These are phyloP conservation scores for Dacryopinax spathularia DNA, from an alignment of 768 basidiomycete species.

Conservation along the genomic window DNA sequence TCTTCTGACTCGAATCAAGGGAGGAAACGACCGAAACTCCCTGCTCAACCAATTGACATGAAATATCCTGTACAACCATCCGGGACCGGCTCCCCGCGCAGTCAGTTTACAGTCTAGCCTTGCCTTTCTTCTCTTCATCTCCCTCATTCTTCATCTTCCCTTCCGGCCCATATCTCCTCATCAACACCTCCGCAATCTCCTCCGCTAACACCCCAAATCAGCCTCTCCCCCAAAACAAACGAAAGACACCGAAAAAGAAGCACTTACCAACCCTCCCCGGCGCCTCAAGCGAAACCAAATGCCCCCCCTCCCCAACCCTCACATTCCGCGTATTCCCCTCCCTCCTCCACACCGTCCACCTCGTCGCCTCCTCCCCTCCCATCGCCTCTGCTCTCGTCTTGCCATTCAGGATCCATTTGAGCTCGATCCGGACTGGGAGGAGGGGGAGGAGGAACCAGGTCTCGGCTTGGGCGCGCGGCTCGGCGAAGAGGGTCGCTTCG, in stretches of 20 bases:
- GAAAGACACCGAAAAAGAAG: neutral
- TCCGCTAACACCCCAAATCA: neutral
- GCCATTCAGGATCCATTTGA: constrained; percentile 46
- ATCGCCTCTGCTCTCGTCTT: constrained; percentile 23
- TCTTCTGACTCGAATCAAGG: too few relatives aligned
- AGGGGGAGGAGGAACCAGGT: constrained; percentile 26
- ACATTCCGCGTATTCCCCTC: constrained; percentile 25
- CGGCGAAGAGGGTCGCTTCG: constrained; percentile 50
- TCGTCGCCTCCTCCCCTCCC: constrained; percentile 10
- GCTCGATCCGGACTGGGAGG: constrained; percentile 37
- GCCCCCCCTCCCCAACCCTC: constrained; percentile 20
- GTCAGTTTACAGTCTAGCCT: neutral
- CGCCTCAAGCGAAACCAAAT: constrained; percentile 16
- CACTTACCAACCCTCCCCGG: neutral
- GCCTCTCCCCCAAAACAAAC: neutral
- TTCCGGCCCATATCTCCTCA: neutral
- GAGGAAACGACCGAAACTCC: too few relatives aligned
- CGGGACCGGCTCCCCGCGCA: too few relatives aligned
- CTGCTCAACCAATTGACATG: too few relatives aligned
- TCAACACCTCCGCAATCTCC: neutral
- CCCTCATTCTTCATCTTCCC: neutral
- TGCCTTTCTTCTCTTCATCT: neutral
- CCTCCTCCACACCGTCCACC: constrained; percentile 23
- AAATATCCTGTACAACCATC: too few relatives aligned
- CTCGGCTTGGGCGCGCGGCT: constrained; percentile 25